These are phyloP conservation scores for Aspergillus alliaceus DNA, from an alignment of 2,329 filamentous ascomycete genomes.

Conservation along the genomic window DNA sequence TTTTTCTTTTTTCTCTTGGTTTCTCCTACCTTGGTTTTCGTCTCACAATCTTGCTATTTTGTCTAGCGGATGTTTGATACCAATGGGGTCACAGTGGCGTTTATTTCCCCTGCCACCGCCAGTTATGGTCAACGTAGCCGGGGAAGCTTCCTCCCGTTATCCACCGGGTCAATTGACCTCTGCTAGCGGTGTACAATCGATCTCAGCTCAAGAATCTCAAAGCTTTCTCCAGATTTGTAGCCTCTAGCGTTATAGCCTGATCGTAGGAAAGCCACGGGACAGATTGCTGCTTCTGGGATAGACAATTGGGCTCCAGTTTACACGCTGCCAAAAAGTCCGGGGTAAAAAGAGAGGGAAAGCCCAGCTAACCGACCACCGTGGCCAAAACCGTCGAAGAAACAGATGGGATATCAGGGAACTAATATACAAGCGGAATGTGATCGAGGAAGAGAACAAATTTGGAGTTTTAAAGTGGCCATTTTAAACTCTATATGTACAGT, in stretches of 20 bases:
- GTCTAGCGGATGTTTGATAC: not conserved
- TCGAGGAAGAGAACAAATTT: not conserved
- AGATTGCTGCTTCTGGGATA: not conserved
- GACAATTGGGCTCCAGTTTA: no score
- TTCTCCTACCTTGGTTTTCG: not conserved
- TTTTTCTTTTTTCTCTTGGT: not conserved
- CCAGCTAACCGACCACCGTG: no score
- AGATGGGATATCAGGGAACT: no score
- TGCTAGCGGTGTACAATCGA: not conserved
- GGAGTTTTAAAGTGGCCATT: conserved; percentile 25
- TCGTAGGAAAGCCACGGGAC: not conserved
- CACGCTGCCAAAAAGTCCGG: not conserved
- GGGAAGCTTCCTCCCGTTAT: not conserved
- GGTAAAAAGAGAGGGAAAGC: not conserved
- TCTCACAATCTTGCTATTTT: not conserved
- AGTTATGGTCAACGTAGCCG: not conserved
- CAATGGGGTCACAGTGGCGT: not conserved
- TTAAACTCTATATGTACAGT: conserved; percentile 33
- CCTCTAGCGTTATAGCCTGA: not conserved
- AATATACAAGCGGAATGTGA: not conserved
- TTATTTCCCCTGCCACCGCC: conserved; percentile 1
- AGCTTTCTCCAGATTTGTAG: conserved; percentile 1
- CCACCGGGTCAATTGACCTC: not conserved
- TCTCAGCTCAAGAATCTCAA: not conserved
- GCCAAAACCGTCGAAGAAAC: no score